phyloP scores from a whole-genome alignment of 352 stramenopile species.

The Globisporangium emineosum region DNA sequence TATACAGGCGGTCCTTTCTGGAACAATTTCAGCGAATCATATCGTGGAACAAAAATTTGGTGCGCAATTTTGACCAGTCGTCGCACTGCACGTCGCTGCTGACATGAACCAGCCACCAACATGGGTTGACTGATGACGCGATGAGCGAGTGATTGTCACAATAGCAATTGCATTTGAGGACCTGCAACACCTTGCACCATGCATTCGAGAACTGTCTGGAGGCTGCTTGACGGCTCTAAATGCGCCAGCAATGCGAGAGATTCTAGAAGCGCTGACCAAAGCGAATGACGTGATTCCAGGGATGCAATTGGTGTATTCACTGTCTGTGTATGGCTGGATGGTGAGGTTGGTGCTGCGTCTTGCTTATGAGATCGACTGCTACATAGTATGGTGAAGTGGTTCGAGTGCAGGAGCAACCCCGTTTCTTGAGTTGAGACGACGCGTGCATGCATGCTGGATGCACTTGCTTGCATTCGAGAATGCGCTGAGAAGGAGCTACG shows the following conservation, averaged over 20 bases:
- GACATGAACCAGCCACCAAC: neutral
- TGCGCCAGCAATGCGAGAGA: neutral
- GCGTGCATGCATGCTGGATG: neutral
- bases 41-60: neutral
- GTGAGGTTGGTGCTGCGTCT: neutral
- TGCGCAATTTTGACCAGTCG: neutral
- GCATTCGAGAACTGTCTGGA: neutral
- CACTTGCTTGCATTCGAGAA: neutral
- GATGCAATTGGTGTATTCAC: neutral
- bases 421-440: neutral
- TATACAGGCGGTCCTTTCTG: neutral
- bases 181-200: neutral
- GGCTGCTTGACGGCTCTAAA: neutral
- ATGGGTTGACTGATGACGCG: neutral
- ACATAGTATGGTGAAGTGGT: no score
- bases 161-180: neutral
- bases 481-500: neutral
- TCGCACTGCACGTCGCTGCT: neutral
- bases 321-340: neutral
- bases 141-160: neutral
- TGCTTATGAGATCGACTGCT: no score
- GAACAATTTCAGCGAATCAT: slow-evolving; percentile 20
- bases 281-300: neutral
- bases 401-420: no score
- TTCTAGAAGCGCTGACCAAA: neutral